Conservation (phyloP, 495 filamentous ascomycete species). For the Parathielavia hyrcaniae region DNA sequence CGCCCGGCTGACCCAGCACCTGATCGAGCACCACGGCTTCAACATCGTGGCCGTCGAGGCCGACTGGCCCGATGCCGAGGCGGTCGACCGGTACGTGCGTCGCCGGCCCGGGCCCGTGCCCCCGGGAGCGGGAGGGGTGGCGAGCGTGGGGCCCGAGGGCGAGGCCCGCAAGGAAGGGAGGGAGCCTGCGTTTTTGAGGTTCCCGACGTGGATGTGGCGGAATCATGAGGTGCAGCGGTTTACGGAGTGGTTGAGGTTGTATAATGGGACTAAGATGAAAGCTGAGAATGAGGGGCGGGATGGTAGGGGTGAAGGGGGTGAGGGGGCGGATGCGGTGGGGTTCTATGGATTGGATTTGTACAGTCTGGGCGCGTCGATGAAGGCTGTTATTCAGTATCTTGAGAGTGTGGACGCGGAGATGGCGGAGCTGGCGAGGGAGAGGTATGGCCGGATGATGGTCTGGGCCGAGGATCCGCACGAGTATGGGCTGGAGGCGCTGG, state of each 20-base stretch:
- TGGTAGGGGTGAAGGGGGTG: constrained; percentile 23
- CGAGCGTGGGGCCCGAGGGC: constrained; percentile 21
- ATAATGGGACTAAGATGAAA: no score
- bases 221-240: constrained; percentile 51
- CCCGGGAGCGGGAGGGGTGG: constrained; percentile 23
- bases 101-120: constrained; percentile 29
- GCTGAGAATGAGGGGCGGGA: no score
- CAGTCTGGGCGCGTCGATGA: constrained; percentile 48
- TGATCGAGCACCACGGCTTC: constrained; percentile 50
- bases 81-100: constrained; percentile 52
- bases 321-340: constrained; percentile 34
- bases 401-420: constrained; percentile 45
- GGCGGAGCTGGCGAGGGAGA: constrained; percentile 39
- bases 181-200: constrained; percentile 46
- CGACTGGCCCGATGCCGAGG: constrained; percentile 56
- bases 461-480: constrained; percentile 50
- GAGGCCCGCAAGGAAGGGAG: constrained; percentile 22
- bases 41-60: constrained; percentile 53
- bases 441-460: constrained; percentile 45
- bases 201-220: constrained; percentile 60
- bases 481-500: constrained; percentile 47
- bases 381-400: constrained; percentile 49
- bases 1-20: constrained; percentile 49
- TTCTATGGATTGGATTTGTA: constrained; percentile 55
- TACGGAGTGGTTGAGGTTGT: constrained; percentile 51